These are phyloP conservation scores for Penicillium coffeae DNA, from an alignment of 495 filamentous ascomycete genomes.

Conservation along the genomic window DNA sequence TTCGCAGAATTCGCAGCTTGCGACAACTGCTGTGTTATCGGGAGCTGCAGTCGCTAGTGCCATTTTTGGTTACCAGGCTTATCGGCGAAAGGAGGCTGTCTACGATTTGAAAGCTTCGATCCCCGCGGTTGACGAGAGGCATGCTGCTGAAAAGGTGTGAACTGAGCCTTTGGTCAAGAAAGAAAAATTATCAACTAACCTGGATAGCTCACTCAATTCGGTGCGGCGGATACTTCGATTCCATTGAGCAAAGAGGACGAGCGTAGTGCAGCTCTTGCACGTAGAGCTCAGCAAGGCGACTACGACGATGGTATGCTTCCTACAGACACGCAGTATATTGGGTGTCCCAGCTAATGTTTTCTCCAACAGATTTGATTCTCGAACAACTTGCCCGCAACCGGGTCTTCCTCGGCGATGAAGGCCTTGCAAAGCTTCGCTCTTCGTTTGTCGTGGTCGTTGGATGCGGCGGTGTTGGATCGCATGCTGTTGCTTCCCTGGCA, in stretches of 20 bases:
- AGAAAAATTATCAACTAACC: neutral
- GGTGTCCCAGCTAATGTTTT: neutral
- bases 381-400: constrained; percentile 95
- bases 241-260: constrained; percentile 70
- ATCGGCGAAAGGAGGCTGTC: constrained; percentile 58
- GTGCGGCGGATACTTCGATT: constrained; percentile 54
- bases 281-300: constrained; percentile 77
- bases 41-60: constrained; percentile 68
- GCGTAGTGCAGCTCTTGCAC: constrained; percentile 68
- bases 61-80: constrained; percentile 68
- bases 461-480: constrained; percentile 91
- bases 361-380: constrained; percentile 68
- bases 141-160: constrained; percentile 37
- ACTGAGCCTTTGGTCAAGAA: neutral
- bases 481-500: constrained; percentile 79
- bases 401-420: constrained; percentile 81
- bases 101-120: constrained; percentile 71
- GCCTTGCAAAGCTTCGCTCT: constrained; percentile 71
- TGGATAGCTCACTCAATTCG: constrained; percentile 69
- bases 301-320: constrained; percentile 72
- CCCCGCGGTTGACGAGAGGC: constrained; percentile 47
- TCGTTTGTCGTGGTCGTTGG: constrained; percentile 88
- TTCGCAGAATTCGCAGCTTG: constrained; percentile 61
- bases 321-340: neutral
- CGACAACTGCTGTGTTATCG: constrained; percentile 70